These are phyloP conservation scores for Stentor coeruleus DNA, from an alignment of 73 alveolate species.

Conservation along the genomic window DNA sequence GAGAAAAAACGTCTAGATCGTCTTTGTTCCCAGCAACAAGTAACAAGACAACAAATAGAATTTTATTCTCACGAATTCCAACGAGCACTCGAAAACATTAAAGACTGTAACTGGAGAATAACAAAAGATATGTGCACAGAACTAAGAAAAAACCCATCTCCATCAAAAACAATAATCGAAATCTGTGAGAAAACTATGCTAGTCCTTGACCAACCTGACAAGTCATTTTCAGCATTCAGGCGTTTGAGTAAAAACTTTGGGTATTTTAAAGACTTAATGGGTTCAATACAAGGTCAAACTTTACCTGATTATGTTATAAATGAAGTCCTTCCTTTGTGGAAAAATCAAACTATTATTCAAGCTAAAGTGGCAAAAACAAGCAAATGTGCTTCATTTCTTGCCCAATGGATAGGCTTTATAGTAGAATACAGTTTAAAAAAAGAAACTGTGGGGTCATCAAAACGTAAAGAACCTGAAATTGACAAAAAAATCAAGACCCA, in stretches of 20 bases:
- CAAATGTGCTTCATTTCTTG: neutral
- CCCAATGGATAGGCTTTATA: neutral
- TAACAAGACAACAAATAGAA: constrained; percentile 7
- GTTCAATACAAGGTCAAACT: neutral
- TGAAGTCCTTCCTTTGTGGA: constrained; percentile 13
- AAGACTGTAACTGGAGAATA: neutral
- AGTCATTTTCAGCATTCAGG: neutral
- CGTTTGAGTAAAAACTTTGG: neutral
- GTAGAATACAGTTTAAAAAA: constrained; percentile 5
- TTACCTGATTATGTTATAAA: neutral
- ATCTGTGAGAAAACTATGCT: neutral
- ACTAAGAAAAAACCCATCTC: neutral
- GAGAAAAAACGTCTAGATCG: constrained; percentile 16
- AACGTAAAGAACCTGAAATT: neutral
- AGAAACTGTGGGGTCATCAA: neutral
- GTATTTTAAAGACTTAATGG: neutral
- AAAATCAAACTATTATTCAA: neutral
- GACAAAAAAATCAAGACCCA: neutral
- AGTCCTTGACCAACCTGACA: neutral
- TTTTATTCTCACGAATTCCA: constrained; percentile 1
- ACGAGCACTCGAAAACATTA: neutral
- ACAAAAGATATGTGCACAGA: neutral
- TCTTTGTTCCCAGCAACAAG: neutral
- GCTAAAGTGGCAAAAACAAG: neutral
- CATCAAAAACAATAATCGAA: neutral